Conservation (phyloP, 768 basidiomycete genomes). For the Russula foetens region DNA sequence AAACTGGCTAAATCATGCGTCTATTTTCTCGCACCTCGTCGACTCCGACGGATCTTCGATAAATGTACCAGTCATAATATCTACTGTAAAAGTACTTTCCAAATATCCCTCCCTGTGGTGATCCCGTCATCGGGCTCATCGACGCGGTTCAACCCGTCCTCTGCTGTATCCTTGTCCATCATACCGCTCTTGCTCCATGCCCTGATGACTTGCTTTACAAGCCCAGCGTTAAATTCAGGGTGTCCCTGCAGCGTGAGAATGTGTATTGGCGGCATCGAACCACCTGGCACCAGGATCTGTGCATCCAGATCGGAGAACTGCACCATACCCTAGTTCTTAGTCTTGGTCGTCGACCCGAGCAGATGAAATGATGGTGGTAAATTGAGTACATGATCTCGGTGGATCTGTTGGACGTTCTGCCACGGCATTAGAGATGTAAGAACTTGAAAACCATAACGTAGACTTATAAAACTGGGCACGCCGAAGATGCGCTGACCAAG, state of each 20-base stretch:
- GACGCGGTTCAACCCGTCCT: constrained; percentile 33
- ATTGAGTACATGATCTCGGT: constrained; percentile 75
- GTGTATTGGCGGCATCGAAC: constrained; percentile 37
- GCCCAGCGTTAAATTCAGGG: constrained; percentile 71
- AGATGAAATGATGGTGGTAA: constrained; percentile 45
- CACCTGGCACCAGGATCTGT: constrained; percentile 16
- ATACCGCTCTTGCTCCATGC: constrained; percentile 38
- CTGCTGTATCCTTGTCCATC: constrained; percentile 36
- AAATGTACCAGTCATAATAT: too few species aligned
- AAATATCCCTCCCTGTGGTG: constrained; percentile 30
- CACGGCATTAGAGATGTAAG: not conserved
- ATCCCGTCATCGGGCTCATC: constrained; percentile 32
- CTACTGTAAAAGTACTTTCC: constrained; percentile 26
- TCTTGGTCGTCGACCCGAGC: constrained; percentile 53
- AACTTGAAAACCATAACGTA: not conserved
- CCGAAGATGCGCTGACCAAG: constrained; percentile 66
- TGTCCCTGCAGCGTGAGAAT: constrained; percentile 86
- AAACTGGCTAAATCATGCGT: not conserved
- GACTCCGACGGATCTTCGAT: too few species aligned
- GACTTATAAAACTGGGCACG: constrained; percentile 34
- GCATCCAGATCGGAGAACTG: constrained; percentile 26
- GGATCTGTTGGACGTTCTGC: constrained; percentile 80
- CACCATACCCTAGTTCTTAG: constrained; percentile 70
- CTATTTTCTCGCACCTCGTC: not conserved
- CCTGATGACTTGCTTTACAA: constrained; percentile 49